Evolutionary conservation across 371 early-diverging fungal genomes (phyloP), one percentile per base, ranked within the genome.

Genomic region (Circinella umbellata): DNA sequence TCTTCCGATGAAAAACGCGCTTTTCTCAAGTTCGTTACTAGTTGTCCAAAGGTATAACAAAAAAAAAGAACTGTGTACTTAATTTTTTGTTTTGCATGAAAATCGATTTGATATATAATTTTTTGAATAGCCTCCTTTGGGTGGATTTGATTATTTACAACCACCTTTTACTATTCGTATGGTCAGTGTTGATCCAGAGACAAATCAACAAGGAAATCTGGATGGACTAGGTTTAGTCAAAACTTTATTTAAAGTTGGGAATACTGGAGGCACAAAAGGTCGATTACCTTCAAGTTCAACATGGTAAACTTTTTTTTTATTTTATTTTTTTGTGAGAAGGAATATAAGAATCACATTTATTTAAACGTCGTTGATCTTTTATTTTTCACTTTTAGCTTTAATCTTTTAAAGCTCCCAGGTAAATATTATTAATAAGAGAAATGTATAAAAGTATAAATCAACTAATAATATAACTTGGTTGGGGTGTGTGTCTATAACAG

Each of bases 11-110:
- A 95, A 64, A 88, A 90, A 64, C 78, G 88, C 15, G 81, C 85
- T 13, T 90, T 98, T 65, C 80, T 96, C 53, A 92, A 92, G 75
- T 98, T 96, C 79, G 90, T 92, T 7, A 98, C 98, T 15, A 91
- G 93, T 62, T 95, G 96, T 65, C 82, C 90, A 35, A 89, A 88
- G 79, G 87, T 84, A 77, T 27, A 27, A 27, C 27, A 27, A 27
- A 27, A 27, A 65, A 42, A 13, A 11, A n/a, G n/a, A n/a, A 54
- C 3, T 42, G 51, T 37, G 35, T 18, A 10, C n/a, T 47, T 46
- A 27, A 9, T 9, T 42, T 42, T 42, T 9, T 42, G 3, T 9
- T 42, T 42, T 42, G 42, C 42, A 42, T 46, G n/a, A 54, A 55
- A 7, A 20, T 20, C 34, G 13, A 47, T 38, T 35, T 9, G 18